phyloP scores from a whole-genome alignment of 306 rosid genomes.

The Boehmeria nivea region DNA sequence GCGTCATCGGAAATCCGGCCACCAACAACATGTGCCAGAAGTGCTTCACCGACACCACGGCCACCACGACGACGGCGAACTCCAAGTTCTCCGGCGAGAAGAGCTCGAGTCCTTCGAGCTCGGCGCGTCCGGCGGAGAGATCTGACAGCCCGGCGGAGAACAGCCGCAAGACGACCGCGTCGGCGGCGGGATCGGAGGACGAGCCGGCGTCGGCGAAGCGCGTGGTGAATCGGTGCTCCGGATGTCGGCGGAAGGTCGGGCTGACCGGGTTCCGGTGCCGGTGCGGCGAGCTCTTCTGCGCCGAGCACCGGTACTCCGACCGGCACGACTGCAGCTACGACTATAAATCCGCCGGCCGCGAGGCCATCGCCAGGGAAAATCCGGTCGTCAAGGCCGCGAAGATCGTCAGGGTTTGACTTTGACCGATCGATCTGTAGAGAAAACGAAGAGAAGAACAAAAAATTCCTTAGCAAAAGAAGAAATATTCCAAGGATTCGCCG shows the following conservation, averaged over 20 bases:
- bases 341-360: slow-evolving; percentile 81
- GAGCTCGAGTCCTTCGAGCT: slow-evolving; percentile 20
- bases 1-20: slow-evolving; percentile 66
- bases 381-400: slow-evolving; percentile 85
- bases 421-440: slow-evolving; percentile 32
- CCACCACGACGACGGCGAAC: slow-evolving; percentile 9
- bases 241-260: slow-evolving; percentile 72
- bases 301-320: slow-evolving; percentile 88
- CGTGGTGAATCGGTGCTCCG: slow-evolving; percentile 72
- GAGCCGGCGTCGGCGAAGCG: slow-evolving; percentile 38
- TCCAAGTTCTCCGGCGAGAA: slow-evolving; percentile 47
- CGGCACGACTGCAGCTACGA: slow-evolving; percentile 93
- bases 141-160: slow-evolving; percentile 8
- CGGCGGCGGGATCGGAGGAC: slow-evolving; percentile 27
- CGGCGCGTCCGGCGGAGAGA: slow-evolving; percentile 41
- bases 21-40: slow-evolving; percentile 90
- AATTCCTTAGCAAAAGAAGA: background rate
- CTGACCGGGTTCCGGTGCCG: slow-evolving; percentile 91
- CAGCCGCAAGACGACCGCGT: slow-evolving; percentile 19
- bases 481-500: slow-evolving; percentile 11
- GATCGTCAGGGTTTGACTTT: slow-evolving; percentile 68
- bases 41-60: slow-evolving; percentile 53
- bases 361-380: slow-evolving; percentile 86
- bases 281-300: slow-evolving; percentile 86
- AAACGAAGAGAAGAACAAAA: background rate